Evolutionary conservation across 2,329 filamentous ascomycete species (phyloP), one percentile per base, ranked within the genome.

Genomic region (Alternaria novae-zelandiae): DNA sequence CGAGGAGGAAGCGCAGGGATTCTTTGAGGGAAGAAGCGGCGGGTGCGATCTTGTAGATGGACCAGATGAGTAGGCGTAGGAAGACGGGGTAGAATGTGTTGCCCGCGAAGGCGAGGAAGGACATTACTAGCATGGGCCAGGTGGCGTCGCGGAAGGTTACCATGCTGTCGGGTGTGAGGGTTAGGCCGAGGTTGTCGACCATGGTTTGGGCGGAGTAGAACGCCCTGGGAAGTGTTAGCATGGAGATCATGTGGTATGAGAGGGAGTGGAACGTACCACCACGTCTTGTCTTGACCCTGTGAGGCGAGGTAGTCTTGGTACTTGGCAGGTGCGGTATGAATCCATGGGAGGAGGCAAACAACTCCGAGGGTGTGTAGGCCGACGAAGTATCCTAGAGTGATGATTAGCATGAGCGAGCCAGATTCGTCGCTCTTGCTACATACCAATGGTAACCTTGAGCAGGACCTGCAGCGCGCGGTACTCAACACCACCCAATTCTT

Each of bases 51-150:
- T 90, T 88, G 12, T 92, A 92, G 32, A 87, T 74, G 1, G 90
- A 72, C 95, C 96, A 99, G 64, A 99, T 98, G 66, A 96, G 88
- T 73, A 97, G 91, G 10, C 96, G 91, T n/a, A 98, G 87, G 90
- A 97, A 94, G 74, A 96, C 92, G 0, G 95, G 96, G 71, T 98
- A 98, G 0, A 91, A 95, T 0, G 95, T 98, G 75, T 98, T 98
- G 60, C 95, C 95, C 63, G 97, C 93, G 64, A 98, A 89, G 75
- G 97, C 96, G 49, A 98, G 86, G 71, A 96, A 97, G 5, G 89
- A 89, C 81, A 94, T 88, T 47, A 96, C 77, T 23, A 97, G 83
- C 54, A 98, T 84, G 1, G 91, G 89, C 71, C 93, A 91, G 11
- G 91, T 84, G 1, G 93, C 92, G 11, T 83, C 87, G 70, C 93